A percentile compares a stretch with the other conserved stretches of the same genome.
phyloP scores from a whole-genome alignment of 106 monocot species.

The Gastrodia elata region DNA sequence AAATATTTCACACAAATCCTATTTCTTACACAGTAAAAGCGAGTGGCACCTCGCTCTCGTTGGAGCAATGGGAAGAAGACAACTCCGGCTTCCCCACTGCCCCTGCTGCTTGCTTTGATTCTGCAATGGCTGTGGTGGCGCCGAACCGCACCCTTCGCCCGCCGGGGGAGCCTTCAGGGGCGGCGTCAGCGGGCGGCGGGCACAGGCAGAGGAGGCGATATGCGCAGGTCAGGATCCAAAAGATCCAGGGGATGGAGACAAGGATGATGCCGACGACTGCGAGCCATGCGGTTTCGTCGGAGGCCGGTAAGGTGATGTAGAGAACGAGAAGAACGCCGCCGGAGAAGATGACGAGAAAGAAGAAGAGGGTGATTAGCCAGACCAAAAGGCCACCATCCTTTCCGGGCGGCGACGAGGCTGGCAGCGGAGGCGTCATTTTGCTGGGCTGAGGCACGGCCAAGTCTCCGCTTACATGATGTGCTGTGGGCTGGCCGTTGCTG shows the following conservation, averaged over 20 bases:
- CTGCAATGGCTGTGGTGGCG: not conserved
- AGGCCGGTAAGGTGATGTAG: constrained; percentile 36
- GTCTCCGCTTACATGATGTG: no score
- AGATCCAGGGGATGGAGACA: constrained; percentile 44
- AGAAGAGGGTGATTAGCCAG: constrained; percentile 36
- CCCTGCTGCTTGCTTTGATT: not conserved
- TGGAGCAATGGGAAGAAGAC: constrained; percentile 29
- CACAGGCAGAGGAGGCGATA: constrained; percentile 17
- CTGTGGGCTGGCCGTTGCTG: no score
- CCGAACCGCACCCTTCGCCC: constrained; percentile 35
- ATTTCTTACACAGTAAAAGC: no score
- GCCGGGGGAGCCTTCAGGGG: constrained; percentile 4
- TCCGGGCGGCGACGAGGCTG: constrained; percentile 10
- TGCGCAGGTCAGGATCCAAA: constrained; percentile 46
- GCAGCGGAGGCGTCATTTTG: no score
- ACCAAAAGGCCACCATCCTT: constrained; percentile 23
- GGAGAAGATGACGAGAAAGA: constrained; percentile 32
- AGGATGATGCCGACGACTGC: constrained; percentile 34
- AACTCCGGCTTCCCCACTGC: not conserved
- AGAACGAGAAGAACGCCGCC: constrained; percentile 39
- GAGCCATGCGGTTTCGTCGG: constrained; percentile 20
- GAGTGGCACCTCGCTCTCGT: constrained; percentile 49
- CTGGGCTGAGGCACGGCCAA: no score
- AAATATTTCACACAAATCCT: no score
- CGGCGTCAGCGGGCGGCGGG: not conserved